Base-by-base conservation (phyloP, 2,329 filamentous ascomycete genomes). In the Sclerotinia sclerotiorum region DNA sequence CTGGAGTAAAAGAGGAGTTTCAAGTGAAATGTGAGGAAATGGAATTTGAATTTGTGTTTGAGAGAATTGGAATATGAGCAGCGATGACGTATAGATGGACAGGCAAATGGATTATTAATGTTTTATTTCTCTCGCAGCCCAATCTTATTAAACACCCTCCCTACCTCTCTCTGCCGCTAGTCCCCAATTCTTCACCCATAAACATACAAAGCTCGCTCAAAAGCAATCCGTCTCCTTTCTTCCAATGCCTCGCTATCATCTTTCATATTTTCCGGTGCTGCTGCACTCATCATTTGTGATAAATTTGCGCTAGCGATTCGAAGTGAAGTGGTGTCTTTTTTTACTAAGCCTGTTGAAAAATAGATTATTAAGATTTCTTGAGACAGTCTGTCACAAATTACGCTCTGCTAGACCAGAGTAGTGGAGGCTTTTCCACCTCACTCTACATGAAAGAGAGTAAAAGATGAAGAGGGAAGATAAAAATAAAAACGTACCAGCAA, bases 1-100 rank as follows among this genome's bases (percentile, higher is more conserved):
- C 69, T 2, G 67, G 69, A 3, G 57, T 69, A 29, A 64, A 39
- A 6, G 63, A 70, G 44, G 51, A 67, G 52, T 64, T 67, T 66
- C 58, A 63, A 56, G 62, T 70, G 13, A 67, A 64, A 42, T 66
- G 62, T 32, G 46, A 56, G 8, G 63, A 69, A 56, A 63, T 52
- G 15, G 57, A 69, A 51, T 70, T 70, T 55, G 58, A 49, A 35
- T 63, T 68, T 29, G 4, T 10, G 5, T 69, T 69, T 15, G 65
- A 69, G 27, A 68, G 49, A 21, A 39, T 68, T 70, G 42, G 27
- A 19, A n/a, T 51, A 29, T 68, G n/a, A 51, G 29, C 15, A 21
- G 35, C 2, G 19, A 19, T 39, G 15, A 2, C 13, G 27, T 46
- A 10, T n/a, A 10, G 17, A 32, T 39, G 13, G 32, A 24, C 1